Conservation (phyloP, 768 basidiomycete genomes). For the Gymnopilus junonius region DNA sequence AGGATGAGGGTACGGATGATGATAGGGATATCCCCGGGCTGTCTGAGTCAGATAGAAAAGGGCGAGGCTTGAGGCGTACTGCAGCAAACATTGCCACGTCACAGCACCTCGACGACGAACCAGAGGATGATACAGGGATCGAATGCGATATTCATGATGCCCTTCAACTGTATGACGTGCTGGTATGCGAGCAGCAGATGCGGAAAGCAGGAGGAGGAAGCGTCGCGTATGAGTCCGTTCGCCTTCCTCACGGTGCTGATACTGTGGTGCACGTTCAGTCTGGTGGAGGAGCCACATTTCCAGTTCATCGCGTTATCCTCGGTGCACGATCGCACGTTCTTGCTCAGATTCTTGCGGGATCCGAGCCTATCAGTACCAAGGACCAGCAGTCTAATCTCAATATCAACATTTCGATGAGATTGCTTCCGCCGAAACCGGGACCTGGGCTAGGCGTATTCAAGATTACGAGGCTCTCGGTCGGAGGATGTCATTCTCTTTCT, state of each 20-base stretch:
- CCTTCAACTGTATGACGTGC: constrained; percentile 35
- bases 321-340: constrained; percentile 59
- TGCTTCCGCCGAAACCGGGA: constrained; percentile 27
- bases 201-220: constrained; percentile 21
- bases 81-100: constrained; percentile 3
- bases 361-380: constrained; percentile 23
- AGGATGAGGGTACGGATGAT: background rate
- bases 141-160: constrained; percentile 40
- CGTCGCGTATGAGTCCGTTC: constrained; percentile 20
- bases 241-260: constrained; percentile 63
- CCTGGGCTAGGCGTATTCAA: constrained; percentile 26
- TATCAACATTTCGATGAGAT: constrained; percentile 22
- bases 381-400: constrained; percentile 20
- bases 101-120: constrained; percentile 34
- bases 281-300: constrained; percentile 43
- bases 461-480: constrained; percentile 44
- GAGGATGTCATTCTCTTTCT: constrained; percentile 65
- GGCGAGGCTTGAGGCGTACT: background rate
- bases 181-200: constrained; percentile 31
- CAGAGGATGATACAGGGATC: constrained; percentile 39
- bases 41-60: background rate
- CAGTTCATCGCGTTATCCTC: constrained; percentile 71
- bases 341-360: constrained; percentile 42
- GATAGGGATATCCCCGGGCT: background rate
- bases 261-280: constrained; percentile 49